Conservation (phyloP, 2,329 filamentous ascomycete species). For the Fusarium succisae region DNA sequence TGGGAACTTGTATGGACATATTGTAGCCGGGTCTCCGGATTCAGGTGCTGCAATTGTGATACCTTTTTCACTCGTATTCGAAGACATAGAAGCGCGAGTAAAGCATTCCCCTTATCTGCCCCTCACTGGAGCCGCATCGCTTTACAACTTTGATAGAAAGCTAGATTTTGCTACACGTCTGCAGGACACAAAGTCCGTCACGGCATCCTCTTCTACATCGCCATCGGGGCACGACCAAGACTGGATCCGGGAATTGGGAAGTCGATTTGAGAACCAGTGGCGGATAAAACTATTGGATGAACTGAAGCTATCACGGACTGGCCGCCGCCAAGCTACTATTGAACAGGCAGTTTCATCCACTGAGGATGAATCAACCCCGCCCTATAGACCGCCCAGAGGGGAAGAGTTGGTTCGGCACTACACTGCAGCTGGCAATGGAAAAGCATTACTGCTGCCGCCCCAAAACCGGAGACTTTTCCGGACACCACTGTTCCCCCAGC, state of each 20-base stretch:
- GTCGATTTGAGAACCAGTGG: neutral
- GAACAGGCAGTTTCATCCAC: neutral
- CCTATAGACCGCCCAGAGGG: neutral
- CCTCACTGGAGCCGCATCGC: neutral
- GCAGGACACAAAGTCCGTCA: neutral
- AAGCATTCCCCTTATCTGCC: neutral
- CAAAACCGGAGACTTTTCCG: neutral
- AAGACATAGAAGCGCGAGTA: neutral
- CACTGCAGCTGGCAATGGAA: neutral
- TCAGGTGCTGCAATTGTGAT: neutral
- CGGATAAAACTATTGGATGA: neutral
- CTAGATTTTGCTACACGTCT: neutral
- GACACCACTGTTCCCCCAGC: neutral
- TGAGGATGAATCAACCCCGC: neutral
- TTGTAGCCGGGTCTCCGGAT: neutral
- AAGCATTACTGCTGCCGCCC: neutral
- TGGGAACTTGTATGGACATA: neutral
- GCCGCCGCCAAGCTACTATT: neutral
- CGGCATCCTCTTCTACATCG: neutral
- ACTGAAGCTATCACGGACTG: neutral
- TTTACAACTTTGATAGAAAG: rapidly evolving
- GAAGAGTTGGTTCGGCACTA: rapidly evolving
- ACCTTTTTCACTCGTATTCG: neutral
- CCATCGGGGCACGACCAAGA: rapidly evolving
- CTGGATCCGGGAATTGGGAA: rapidly evolving